Percentiles rank a stretch among this genome's conserved stretches.
Conservation (phyloP, 192 early-diverging fungal species). For the Backusella tarrabulga region DNA sequence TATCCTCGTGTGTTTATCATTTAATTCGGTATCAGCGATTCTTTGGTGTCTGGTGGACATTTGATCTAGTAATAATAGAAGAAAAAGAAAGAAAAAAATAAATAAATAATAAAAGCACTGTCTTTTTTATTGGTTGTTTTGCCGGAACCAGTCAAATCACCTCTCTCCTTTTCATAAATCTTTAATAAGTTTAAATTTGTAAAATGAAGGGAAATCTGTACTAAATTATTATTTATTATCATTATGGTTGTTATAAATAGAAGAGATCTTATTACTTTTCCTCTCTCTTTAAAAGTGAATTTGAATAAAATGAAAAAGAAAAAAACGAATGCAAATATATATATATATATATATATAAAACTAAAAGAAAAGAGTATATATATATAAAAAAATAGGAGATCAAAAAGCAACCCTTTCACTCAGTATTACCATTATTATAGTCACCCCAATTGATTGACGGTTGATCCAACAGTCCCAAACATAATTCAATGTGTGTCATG, state of each 20-base stretch:
- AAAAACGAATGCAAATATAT: background rate
- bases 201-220: background rate
- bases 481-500: conserved; percentile 29
- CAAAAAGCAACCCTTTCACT: too few relatives aligned
- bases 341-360: background rate
- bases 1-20: conserved; percentile 68
- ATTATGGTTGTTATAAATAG: too few relatives aligned
- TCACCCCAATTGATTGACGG: conserved; percentile 29
- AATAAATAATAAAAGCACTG: background rate
- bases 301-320: too few relatives aligned
- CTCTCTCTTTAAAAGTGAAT: too few relatives aligned
- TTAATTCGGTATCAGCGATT: conserved; percentile 63
- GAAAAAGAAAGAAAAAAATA: background rate
- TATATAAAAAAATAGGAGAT: too few relatives aligned
- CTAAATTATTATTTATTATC: background rate
- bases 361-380: background rate
- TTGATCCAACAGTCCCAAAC: conserved; percentile 25
- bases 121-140: background rate
- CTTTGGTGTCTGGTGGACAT: conserved; percentile 65
- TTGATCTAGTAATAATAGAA: background rate
- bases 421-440: too few relatives aligned
- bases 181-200: background rate
- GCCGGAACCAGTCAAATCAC: background rate
- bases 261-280: too few relatives aligned
- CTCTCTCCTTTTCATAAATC: background rate